Evolutionary conservation across 306 rosid species (phyloP).

Genomic region (Pterocarpus macrocarpus): DNA sequence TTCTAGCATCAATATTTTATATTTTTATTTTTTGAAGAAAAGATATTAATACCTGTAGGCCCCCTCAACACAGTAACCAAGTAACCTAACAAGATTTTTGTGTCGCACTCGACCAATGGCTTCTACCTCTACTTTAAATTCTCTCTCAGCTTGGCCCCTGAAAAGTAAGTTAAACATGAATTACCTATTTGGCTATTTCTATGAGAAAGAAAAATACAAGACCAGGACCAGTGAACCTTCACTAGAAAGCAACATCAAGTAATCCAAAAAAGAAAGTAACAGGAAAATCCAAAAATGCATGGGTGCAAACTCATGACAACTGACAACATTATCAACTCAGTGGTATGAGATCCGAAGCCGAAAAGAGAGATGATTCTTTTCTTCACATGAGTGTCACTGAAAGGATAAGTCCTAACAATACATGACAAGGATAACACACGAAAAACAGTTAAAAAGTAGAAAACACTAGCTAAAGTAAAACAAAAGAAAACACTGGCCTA

Average conservation of each 20-base stretch:
- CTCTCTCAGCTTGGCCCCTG: constrained; percentile 99
- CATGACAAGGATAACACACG: constrained; percentile 49
- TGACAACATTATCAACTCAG: constrained; percentile 42
- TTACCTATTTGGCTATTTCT: constrained; percentile 1
- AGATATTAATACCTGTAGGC: constrained; percentile 75
- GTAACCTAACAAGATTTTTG: constrained; percentile 95
- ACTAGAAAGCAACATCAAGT: constrained; percentile 27
- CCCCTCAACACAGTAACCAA: constrained; percentile 98
- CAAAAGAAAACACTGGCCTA: constrained; percentile 34
- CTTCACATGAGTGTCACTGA: constrained; percentile 56
- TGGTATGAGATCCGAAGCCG: constrained; percentile 40
- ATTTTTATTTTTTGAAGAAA: not conserved
- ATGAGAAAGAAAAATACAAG: constrained; percentile 26
- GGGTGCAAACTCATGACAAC: constrained; percentile 24
- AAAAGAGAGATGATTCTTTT: constrained; percentile 43
- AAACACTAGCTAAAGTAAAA: constrained; percentile 41
- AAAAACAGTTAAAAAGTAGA: constrained; percentile 27
- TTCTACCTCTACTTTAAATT: constrained; percentile 96
- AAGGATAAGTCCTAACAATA: constrained; percentile 48
- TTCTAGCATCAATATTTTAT: not conserved
- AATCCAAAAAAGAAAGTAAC: constrained; percentile 2
- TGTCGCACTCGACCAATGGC: constrained; percentile 96
- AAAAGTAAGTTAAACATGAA: constrained; percentile 44
- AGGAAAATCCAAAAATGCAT: constrained; percentile 21
- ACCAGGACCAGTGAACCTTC: constrained; percentile 30